Evolutionary conservation across 2,329 filamentous ascomycete species (phyloP), one percentile per base, ranked within the genome.

Genomic region (Rutstroemia sp.): DNA sequence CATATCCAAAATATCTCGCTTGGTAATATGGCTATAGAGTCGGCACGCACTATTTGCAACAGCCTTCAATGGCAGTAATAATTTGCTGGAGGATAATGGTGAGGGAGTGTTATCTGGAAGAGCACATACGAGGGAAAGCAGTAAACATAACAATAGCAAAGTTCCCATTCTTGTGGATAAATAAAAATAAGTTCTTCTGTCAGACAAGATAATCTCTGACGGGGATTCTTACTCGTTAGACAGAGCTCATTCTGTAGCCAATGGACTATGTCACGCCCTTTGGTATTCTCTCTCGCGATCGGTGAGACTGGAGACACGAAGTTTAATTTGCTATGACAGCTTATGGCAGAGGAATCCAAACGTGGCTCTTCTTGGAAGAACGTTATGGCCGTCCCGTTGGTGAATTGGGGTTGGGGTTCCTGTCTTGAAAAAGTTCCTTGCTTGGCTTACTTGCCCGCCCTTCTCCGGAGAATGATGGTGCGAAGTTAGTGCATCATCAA

Each of bases 1-100:
- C 61, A 65, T 63, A 23, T 63, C 63, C 62, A 60, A 63, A 38
- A 58, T 18, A 39, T 51, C 59, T 30, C 64, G 27, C 18, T 62
- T 58, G 3, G 55, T 58, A 19, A 57, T 54, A 21, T 59, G 59
- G 14, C 54, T 59, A 56, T 58, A 62, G 7, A 64, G 23, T 38
- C 57, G 56, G 23, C 60, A 58, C 39, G 62, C 41, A 10, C 37
- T 59, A 12, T 63, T 59, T 41, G 58, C 46, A 38, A 62, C 23
- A 44, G 63, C 52, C 25, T 60, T 61, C 14, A 57, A 37, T 42
- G 42, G 49, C 12, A 52, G 34, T 8, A 47, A 41, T 34, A 53
- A 19, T 23, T 53, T 48, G 42, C 41, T 56, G 27, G 47, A n/a
- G 39, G n/a, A 45, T 18, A 45, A 42, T 27, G 38, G 16, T 38